phyloP scores from a whole-genome alignment of 495 filamentous ascomycete species.

The Aspergillus asperescens region DNA sequence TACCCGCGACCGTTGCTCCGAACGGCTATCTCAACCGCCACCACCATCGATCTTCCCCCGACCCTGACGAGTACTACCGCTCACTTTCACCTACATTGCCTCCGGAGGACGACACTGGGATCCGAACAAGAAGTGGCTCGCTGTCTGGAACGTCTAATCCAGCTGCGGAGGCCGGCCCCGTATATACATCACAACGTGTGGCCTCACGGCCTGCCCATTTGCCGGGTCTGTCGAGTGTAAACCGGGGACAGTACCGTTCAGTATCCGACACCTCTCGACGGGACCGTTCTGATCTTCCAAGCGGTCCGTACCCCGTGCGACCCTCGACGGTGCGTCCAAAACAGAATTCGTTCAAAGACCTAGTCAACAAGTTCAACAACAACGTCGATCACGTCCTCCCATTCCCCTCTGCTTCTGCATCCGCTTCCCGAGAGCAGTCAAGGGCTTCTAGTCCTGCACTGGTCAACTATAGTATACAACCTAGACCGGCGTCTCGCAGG shows the following conservation, averaged over 20 bases:
- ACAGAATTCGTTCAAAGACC: slow-evolving; percentile 54
- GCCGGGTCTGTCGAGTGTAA: slow-evolving; percentile 23
- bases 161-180: slow-evolving; percentile 14
- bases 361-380: slow-evolving; percentile 58
- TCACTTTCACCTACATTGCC: slow-evolving; percentile 25
- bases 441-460: slow-evolving; percentile 24
- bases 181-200: slow-evolving; percentile 21
- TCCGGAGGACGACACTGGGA: slow-evolving; percentile 21
- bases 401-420: slow-evolving; percentile 32
- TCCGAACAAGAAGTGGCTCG: slow-evolving; percentile 24
- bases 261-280: slow-evolving; percentile 31
- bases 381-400: slow-evolving; percentile 50
- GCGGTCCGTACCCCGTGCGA: slow-evolving; percentile 11
- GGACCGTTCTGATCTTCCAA: slow-evolving; percentile 20
- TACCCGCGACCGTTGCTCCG: slow-evolving; percentile 21
- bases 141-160: slow-evolving; percentile 24
- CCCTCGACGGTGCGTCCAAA: slow-evolving; percentile 29
- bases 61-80: slow-evolving; percentile 53
- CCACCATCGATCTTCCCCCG: slow-evolving; percentile 37
- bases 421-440: slow-evolving; percentile 29
- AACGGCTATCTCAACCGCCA: slow-evolving; percentile 24
- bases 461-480: slow-evolving; percentile 20
- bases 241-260: slow-evolving; percentile 30
- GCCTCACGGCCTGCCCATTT: slow-evolving; percentile 28
- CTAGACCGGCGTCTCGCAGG: slow-evolving; percentile 27